Conservation (phyloP, 495 filamentous ascomycete genomes). For the Aspergillus diversus region DNA sequence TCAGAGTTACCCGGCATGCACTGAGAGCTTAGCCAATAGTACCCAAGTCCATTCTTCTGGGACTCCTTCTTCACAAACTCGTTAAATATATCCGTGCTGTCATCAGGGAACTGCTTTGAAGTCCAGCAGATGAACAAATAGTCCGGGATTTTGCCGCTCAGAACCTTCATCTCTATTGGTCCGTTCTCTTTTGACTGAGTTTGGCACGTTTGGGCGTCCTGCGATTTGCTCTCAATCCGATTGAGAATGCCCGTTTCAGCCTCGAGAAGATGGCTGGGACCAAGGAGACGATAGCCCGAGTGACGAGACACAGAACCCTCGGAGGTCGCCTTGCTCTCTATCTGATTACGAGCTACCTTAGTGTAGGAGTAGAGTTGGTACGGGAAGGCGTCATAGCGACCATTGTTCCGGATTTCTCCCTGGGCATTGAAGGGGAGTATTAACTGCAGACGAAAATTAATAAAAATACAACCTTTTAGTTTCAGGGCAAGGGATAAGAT, state of each 20-base stretch:
- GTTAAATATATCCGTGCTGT: not conserved
- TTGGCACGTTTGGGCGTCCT: not conserved
- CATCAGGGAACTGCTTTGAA: not conserved
- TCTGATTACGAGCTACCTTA: not conserved
- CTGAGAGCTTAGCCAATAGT: not conserved
- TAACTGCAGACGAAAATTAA: too few species aligned
- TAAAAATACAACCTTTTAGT: too few species aligned
- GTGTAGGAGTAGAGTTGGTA: not conserved
- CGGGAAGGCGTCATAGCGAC: not conserved
- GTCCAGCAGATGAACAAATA: not conserved
- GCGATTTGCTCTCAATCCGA: not conserved
- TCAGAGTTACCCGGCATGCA: not conserved
- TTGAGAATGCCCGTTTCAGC: not conserved
- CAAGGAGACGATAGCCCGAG: not conserved
- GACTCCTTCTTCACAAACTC: not conserved
- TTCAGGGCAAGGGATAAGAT: too few species aligned
- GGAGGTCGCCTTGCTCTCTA: not conserved
- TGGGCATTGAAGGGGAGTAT: not conserved
- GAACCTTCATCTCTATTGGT: not conserved
- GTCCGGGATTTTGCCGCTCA: not conserved
- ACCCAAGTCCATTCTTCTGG: not conserved
- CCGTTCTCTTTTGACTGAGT: too few species aligned
- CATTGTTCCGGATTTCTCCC: not conserved
- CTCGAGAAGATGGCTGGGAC: not conserved
- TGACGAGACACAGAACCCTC: not conserved